Evolutionary conservation across 139 green algal genomes (phyloP), one percentile per base, ranked within the genome.

Genomic region (Micromonas commoda): DNA sequence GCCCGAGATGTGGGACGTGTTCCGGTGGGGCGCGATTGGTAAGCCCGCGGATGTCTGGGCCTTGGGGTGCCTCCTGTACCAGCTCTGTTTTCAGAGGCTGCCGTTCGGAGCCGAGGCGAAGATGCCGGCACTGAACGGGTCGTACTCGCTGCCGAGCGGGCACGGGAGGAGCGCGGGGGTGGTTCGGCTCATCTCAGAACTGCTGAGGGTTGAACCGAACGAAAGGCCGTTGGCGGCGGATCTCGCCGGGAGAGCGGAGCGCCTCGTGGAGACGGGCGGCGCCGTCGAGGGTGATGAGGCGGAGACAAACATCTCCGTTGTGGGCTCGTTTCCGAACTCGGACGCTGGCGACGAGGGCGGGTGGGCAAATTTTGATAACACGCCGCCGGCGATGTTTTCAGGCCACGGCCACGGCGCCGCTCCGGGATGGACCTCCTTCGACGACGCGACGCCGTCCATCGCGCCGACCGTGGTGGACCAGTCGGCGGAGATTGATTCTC

Each of bases 1-100:
- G 24, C 94, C 94, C 16, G 94, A 97, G 90, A 84, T 95, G 38
- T 33, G 77, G 79, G 82, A 87, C 65, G 34, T 80, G n/a, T 87
- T 65, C 37, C 35, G 28, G 33, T 39, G 35, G 24, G 71, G 83
- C 23, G 16, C 73, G 28, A 53, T 84, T 1, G 69, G 28, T 23
- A 32, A 77, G 64, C 82, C 82, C 45, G 80, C 84, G 3, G 82
- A 87, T 64, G 79, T 87, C 21, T 87, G 82, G 82, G 82, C 80
- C 0, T 51, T 85, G 1, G 80, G 83, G 0, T 83, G 76, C 29
- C 67, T 83, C 16, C 70, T 85, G 4, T 83, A 82, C 51, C 29
- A 77, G 35, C 37, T 87, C 32, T 16, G 45, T 57, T 57, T 16
- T 57, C 9, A 57, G 9, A 16, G 9, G 45, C 45, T 57, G 45